Conservation (phyloP, 2,329 filamentous ascomycete genomes). For the Penicillium corylophilum region DNA sequence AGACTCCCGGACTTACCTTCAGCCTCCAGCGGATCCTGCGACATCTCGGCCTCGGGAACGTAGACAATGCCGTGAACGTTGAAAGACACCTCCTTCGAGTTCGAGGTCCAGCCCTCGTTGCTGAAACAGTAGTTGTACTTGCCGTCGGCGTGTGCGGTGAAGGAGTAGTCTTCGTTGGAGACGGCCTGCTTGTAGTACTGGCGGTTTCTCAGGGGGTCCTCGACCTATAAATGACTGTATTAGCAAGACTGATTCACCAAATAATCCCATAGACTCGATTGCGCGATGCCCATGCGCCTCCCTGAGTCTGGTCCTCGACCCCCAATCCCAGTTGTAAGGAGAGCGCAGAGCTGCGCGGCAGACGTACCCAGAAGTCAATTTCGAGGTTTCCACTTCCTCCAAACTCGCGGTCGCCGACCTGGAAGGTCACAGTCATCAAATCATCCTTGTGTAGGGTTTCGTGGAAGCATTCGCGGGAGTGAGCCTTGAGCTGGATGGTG, state of each 20-base stretch:
- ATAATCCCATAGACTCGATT: background rate
- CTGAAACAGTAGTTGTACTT: slow-evolving; percentile 98
- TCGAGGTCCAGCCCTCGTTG: slow-evolving; percentile 96
- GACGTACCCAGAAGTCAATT: slow-evolving; percentile 92
- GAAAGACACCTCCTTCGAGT: slow-evolving; percentile 97
- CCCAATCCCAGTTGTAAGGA: background rate
- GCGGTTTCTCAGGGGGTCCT: slow-evolving; percentile 72
- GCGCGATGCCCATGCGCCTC: background rate
- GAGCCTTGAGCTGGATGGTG: slow-evolving; percentile 92
- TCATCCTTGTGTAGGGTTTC: slow-evolving; percentile 90
- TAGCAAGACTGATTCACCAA: slow-evolving; percentile 5
- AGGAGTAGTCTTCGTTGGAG: slow-evolving; percentile 90
- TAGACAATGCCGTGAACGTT: slow-evolving; percentile 99
- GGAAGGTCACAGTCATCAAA: slow-evolving; percentile 97
- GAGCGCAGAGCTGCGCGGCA: background rate
- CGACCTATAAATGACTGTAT: slow-evolving; percentile 56
- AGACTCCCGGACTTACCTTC: slow-evolving; percentile 63
- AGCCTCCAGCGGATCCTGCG: slow-evolving; percentile 82
- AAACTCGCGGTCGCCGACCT: slow-evolving; percentile 95
- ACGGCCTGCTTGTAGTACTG: slow-evolving; percentile 77
- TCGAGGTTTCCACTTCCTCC: slow-evolving; percentile 91
- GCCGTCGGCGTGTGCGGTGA: slow-evolving; percentile 80
- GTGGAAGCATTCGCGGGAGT: slow-evolving; percentile 97
- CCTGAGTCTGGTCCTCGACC: background rate
- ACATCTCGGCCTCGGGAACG: slow-evolving; percentile 81